Evolutionary conservation across 2,329 filamentous ascomycete genomes (phyloP).

Genomic region (Alternaria ventricosa): DNA sequence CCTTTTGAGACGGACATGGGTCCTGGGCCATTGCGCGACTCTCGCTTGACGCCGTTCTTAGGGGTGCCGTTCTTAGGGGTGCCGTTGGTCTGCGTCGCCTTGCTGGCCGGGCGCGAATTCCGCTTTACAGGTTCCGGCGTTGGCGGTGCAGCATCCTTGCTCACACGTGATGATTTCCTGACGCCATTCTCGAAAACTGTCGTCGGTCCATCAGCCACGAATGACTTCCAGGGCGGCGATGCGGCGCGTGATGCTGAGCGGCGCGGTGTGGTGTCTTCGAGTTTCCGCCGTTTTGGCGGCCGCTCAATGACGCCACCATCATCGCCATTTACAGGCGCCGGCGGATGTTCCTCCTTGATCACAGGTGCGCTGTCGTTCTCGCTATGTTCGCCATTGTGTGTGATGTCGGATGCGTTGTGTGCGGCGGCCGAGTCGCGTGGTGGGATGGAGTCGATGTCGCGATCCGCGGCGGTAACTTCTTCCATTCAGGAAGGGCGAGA

Average conservation of each 20-base stretch:
- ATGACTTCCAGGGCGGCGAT: constrained; percentile 94
- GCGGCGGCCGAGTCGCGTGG: constrained; percentile 28
- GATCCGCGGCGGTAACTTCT: constrained; percentile 38
- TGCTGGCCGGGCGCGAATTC: constrained; percentile 30
- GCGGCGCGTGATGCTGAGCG: constrained; percentile 55
- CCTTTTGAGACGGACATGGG: constrained; percentile 20
- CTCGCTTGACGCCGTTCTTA: constrained; percentile 27
- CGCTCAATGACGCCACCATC: constrained; percentile 37
- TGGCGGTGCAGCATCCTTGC: constrained; percentile 52
- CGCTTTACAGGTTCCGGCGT: constrained; percentile 55
- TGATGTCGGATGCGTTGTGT: constrained; percentile 24
- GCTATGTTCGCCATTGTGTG: constrained; percentile 20
- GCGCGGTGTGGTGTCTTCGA: constrained; percentile 45
- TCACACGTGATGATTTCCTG: constrained; percentile 67
- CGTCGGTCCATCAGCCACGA: constrained; percentile 84
- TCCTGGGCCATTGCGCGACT: constrained; percentile 29
- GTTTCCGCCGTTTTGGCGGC: constrained; percentile 68
- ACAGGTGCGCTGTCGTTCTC: constrained; percentile 30
- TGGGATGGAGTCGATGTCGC: constrained; percentile 39
- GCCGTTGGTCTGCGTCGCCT: constrained; percentile 40
- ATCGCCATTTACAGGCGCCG: constrained; percentile 21
- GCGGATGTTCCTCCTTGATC: constrained; percentile 36
- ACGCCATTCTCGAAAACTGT: constrained; percentile 73
- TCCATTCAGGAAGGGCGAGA: constrained; percentile 40
- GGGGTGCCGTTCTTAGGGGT: constrained; percentile 37